Evolutionary conservation across 495 filamentous ascomycete species (phyloP), one percentile per base, ranked within the genome.

Genomic region (Umbilicaria muhlenbergii): DNA sequence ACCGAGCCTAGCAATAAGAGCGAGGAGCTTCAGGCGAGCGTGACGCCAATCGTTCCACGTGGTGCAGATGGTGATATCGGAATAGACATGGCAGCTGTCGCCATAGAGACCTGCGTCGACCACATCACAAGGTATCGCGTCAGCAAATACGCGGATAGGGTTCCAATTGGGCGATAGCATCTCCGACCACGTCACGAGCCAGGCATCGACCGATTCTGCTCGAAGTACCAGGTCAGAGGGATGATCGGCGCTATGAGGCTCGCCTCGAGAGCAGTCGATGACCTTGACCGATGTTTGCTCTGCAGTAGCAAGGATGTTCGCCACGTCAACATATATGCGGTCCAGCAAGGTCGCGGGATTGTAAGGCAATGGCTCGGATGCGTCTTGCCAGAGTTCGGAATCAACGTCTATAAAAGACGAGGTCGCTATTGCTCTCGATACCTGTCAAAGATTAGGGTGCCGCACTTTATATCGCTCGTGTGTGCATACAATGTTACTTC

Each of bases 21-120:
- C 6, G n/a, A 53, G 47, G 12, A 50, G 33, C 38, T 36, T 50
- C 2, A 53, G 34, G 11, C 43, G 47, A 14, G 47, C 36, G 13
- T 32, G 32, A 24, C 44, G 47, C 43, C 43, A 53, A 19, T 40
- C 36, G 32, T 47, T 50, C 51, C 47, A 50, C 3, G 51, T 53
- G 14, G 18, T 28, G 39, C 51, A 50, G 14, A 47, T 38, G 11
- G 39, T 43, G 11, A 45, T 39, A 18, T 50, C 36, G 11, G 44
- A 28, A 34, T 53, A 53, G 8, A 50, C 38, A 11, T 53, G 43
- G 39, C 51, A 53, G 10, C 40, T n/a, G 6, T 41, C 33, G 31
- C 32, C 38, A 32, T 50, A 47, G 12, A 50, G 4, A 12, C 51
- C 51, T 32, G 51, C 43, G 19, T 47, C 28, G 7, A 47, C 34